Base-by-base conservation (phyloP, 495 filamentous ascomycete species). In the Penicillium waksmanii region DNA sequence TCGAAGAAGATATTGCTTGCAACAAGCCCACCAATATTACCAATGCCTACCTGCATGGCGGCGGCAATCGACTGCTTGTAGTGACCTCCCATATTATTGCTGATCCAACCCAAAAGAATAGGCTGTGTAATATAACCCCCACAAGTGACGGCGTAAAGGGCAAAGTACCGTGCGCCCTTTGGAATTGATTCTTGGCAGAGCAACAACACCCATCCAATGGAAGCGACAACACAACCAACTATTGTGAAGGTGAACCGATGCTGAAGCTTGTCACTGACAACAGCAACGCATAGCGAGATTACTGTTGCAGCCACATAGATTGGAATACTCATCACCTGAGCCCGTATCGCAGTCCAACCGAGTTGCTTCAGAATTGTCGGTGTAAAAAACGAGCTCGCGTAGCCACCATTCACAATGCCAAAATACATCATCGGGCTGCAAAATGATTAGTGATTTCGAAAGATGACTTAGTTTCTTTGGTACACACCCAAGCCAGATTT, bases 281-380 rank as follows among this genome's bases (percentile, higher is more conserved):
- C 73, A 2, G 83, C 82, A 1, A 77, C 65, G 0, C 70, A 57
- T 3, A 85, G 58, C 27, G 82, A 76, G 19, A 78, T 65, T 5
- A 81, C 74, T 5, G 76, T 76, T 7, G 80, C 77, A 8, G 76
- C 80, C n/a, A 76, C 64, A 58, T 87, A 88, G 21, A 84, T 77
- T 3, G 85, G 84, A 46, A 86, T 82, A 43, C 73, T 83, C 59
- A 81, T 78, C 5, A 85, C 75, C 53, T 87, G 82, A 0, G 82
- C 82, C 3, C 70, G 67, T 8, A 79, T 64, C 1, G 76, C 69
- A 0, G 78, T 78, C 75, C 75, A 87, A 10, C 84, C 85, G 13
- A 87, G 73, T 46, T 85, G 76, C n/a, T 75, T 66, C 43, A 86
- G 71, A 56, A 86, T 84, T 1, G 80, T 85, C 0, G 83, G 83